Evolutionary conservation across 805 yeast genomes (phyloP).

Genomic region (Saccharomyces mikatae): DNA sequence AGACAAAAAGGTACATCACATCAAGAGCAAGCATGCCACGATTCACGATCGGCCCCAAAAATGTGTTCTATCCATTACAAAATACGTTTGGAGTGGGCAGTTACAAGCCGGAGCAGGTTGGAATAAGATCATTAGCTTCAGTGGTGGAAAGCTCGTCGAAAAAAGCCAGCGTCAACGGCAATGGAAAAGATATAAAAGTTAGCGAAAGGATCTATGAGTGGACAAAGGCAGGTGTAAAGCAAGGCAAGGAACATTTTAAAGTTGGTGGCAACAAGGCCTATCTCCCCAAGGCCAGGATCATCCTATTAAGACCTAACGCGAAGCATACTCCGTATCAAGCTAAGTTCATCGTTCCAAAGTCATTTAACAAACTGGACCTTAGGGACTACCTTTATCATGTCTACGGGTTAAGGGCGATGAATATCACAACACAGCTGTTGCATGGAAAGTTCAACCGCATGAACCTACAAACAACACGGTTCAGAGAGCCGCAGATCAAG

Average conservation of each 20-base stretch:
- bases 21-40: background rate
- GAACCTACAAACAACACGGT: conserved; percentile 53
- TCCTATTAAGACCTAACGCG: conserved; percentile 84
- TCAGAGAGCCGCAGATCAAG: conserved; percentile 72
- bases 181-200: conserved; percentile 3
- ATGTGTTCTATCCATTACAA: background rate
- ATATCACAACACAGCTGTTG: conserved; percentile 75
- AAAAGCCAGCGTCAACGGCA: background rate
- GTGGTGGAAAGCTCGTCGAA: conserved; percentile 11
- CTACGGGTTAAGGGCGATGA: conserved; percentile 84
- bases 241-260: conserved; percentile 69
- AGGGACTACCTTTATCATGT: conserved; percentile 88
- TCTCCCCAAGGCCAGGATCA: conserved; percentile 79
- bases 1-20: background rate
- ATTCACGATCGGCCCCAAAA: background rate
- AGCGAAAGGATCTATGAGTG: conserved; percentile 27
- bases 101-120: background rate
- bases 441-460: conserved; percentile 65
- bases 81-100: background rate
- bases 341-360: conserved; percentile 86
- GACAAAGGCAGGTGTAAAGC: conserved; percentile 44
- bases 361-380: conserved; percentile 87
- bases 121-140: conserved; percentile 27
- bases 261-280: conserved; percentile 70
- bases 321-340: conserved; percentile 96